phyloP scores from a whole-genome alignment of 108 stramenopile genomes.

The Cyclotella atomus region DNA sequence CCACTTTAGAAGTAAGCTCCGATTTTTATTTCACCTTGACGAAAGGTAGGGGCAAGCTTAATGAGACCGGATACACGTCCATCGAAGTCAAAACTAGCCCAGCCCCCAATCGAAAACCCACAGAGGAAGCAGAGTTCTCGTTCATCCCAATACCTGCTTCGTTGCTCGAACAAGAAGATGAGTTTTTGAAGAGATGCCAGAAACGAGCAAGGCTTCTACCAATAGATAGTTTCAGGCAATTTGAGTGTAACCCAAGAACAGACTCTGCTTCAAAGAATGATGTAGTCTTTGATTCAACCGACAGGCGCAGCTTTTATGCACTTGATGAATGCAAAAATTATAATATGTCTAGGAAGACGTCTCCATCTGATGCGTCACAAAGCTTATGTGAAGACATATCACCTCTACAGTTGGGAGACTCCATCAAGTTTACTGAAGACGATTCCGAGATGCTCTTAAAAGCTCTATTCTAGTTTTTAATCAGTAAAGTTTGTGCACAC shows the following conservation, averaged over 20 bases:
- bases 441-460: neutral
- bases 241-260: no score
- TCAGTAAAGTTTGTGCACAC: no score
- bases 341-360: neutral
- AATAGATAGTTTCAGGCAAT: neutral
- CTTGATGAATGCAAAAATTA: neutral
- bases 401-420: neutral
- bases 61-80: no score
- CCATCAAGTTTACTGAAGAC: neutral
- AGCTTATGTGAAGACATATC: neutral
- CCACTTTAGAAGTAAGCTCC: no score
- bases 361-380: neutral
- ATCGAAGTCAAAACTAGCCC: neutral
- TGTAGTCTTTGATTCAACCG: neutral
- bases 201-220: neutral
- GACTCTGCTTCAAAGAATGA: no score
- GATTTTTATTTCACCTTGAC: neutral
- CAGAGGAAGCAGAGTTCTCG: neutral
- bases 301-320: neutral
- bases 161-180: neutral
- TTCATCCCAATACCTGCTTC: neutral
- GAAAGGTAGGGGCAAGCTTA: neutral
- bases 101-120: no score
- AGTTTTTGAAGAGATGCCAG: neutral
- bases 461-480: neutral